These are phyloP conservation scores for Agroathelia rolfsii DNA, from an alignment of 1,284 basidiomycete genomes.

Conservation along the genomic window DNA sequence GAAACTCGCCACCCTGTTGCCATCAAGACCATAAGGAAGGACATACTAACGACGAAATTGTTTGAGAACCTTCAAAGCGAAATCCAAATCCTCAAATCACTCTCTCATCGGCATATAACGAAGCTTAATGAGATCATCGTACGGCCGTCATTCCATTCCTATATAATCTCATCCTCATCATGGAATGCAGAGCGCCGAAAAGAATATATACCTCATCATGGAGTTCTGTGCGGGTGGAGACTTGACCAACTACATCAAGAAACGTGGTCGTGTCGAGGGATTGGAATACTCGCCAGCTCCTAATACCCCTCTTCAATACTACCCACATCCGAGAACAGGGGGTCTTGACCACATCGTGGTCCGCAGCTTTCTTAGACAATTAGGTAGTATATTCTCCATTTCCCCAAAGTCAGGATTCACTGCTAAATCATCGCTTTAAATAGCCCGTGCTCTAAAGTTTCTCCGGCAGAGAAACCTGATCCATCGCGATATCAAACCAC, in stretches of 20 bases:
- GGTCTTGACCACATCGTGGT: slow-evolving; percentile 89
- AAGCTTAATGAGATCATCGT: slow-evolving; percentile 88
- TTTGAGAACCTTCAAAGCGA: slow-evolving; percentile 96
- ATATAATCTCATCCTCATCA: not conserved
- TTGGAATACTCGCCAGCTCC: slow-evolving; percentile 69
- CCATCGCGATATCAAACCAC: slow-evolving; percentile 96
- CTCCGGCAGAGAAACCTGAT: slow-evolving; percentile 85
- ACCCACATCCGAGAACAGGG: slow-evolving; percentile 84
- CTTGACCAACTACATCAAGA: slow-evolving; percentile 93
- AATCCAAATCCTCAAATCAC: slow-evolving; percentile 92
- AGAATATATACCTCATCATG: slow-evolving; percentile 96
- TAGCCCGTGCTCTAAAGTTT: slow-evolving; percentile 89
- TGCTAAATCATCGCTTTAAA: too few species aligned
- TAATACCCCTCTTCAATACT: slow-evolving; percentile 67
- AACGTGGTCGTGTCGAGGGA: slow-evolving; percentile 77
- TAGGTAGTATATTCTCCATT: slow-evolving; percentile 63
- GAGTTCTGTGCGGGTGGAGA: slow-evolving; percentile 95
- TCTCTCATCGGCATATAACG: slow-evolving; percentile 91
- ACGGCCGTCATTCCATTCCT: slow-evolving; percentile 18
- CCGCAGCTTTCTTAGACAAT: slow-evolving; percentile 86
- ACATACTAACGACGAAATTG: slow-evolving; percentile 85
- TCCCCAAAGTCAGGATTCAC: too few species aligned
- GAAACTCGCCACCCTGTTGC: slow-evolving; percentile 74
- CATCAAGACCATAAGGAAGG: slow-evolving; percentile 90
- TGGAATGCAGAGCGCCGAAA: slow-evolving; percentile 88